Evolutionary conservation across 495 filamentous ascomycete genomes (phyloP), one percentile per base, ranked within the genome.

Genomic region (Diplogelasinospora grovesii): DNA sequence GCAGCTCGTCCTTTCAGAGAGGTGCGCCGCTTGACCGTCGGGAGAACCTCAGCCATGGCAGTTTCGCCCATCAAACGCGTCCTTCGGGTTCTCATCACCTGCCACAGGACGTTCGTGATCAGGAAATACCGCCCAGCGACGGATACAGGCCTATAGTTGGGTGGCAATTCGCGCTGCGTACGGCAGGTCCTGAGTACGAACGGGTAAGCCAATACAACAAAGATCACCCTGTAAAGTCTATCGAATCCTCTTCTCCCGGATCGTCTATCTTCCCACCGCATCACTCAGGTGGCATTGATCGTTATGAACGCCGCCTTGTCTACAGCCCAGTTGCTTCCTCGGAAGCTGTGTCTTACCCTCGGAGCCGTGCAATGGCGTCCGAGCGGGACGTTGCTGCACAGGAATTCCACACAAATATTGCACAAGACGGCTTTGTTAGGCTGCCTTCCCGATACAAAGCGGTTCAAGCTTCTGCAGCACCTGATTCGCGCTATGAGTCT

Each of bases 211-310:
- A 49, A 20, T 36, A 36, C n/a, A 44, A 38, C 8, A 60, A 63
- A 42, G 66, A 70, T 25, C 51, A 62, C 41, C 54, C 61, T 30
- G 50, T 70, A 8, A 55, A 46, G 34, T 70, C 66, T 11, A 64
- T 70, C 39, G 66, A 70, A 42, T 49, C 63, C 22, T 37, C 44
- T 7, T 60, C 60, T 41, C 61, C 54, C 13, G 45, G 50, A 36
- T 15, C 13, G 19, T 22, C 46, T n/a, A 41, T 16, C 5, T 48
- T 48, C 11, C 41, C 45, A 1, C 3, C 26, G 11, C 43, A 43
- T 26, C 40, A 31, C 13, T 41, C 33, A 11, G 28, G 20, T 14
- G 33, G 45, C 11, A 20, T 31, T 14, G 23, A 27, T 14, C 25
- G 30, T 4, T 18, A 21, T 5, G 43, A 49, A 21, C 22, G 22